Percentiles rank a stretch among this genome's conserved stretches.
Evolutionary conservation across 352 stramenopile species (phyloP).

Genomic region (Phytophthora agathidicida): DNA sequence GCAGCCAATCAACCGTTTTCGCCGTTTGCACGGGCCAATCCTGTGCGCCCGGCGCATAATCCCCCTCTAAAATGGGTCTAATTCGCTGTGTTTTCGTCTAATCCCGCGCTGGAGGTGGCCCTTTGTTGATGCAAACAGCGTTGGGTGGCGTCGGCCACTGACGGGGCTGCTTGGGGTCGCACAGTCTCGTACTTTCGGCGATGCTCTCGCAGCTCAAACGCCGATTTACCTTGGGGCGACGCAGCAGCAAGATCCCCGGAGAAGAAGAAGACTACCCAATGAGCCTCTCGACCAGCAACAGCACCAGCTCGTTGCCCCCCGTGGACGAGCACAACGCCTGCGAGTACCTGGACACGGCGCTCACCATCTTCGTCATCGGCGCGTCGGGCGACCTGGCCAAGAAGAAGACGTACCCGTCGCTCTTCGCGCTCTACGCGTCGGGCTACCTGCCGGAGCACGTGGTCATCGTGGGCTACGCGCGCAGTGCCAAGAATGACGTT

Average conservation of each 20-base stretch:
- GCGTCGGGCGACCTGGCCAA: slow-evolving; percentile 90
- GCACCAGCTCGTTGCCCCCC: slow-evolving; percentile 9
- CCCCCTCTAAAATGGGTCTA: neutral
- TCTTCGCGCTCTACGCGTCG: slow-evolving; percentile 87
- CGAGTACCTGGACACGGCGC: slow-evolving; percentile 68
- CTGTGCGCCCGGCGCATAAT: slow-evolving; percentile 7
- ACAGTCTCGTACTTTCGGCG: slow-evolving; percentile 15
- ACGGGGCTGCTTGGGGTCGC: slow-evolving; percentile 7
- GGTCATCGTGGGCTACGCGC: slow-evolving; percentile 88
- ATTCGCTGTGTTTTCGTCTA: neutral
- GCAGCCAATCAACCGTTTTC: slow-evolving; percentile 8
- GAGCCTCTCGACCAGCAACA: slow-evolving; percentile 42
- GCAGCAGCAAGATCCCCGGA: slow-evolving; percentile 44
- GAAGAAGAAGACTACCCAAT: slow-evolving; percentile 37
- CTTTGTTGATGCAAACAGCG: slow-evolving; percentile 36
- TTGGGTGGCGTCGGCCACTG: slow-evolving; percentile 10
- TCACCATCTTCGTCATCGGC: slow-evolving; percentile 89
- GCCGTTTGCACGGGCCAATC: too few relatives aligned
- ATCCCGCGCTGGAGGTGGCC: slow-evolving; percentile 5
- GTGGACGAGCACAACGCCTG: slow-evolving; percentile 63
- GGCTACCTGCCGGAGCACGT: slow-evolving; percentile 85
- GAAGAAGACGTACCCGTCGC: slow-evolving; percentile 93
- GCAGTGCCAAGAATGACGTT: slow-evolving; percentile 77
- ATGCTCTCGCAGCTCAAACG: slow-evolving; percentile 57
- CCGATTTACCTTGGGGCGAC: slow-evolving; percentile 42